Percentiles rank a stretch among this genome's conserved stretches.
Evolutionary conservation across 2,329 filamentous ascomycete genomes (phyloP).

Genomic region (Fusarium liriodendri): DNA sequence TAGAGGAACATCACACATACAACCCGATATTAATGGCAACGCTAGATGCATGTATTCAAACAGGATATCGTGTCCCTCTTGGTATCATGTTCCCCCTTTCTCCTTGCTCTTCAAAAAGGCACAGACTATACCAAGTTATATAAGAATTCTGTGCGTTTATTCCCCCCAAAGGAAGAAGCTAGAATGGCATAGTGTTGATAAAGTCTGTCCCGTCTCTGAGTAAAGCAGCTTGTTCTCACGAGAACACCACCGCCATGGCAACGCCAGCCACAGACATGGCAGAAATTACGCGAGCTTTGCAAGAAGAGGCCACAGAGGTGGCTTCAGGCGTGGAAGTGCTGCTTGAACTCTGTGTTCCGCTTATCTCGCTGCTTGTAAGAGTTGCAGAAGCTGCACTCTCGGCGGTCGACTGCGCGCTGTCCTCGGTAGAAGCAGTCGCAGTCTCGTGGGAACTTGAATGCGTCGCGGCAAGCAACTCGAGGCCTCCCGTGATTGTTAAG

Average conservation of each 20-base stretch:
- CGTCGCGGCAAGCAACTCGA: slow-evolving; percentile 10
- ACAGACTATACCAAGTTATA: too few relatives aligned
- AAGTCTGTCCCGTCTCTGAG: neutral
- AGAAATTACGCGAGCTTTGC: neutral
- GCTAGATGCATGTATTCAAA: neutral
- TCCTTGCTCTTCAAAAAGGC: neutral
- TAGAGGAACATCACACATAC: neutral
- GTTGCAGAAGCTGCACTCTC: neutral
- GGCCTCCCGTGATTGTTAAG: slow-evolving; percentile 18
- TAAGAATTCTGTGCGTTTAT: neutral
- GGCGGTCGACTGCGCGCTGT: neutral
- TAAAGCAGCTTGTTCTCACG: neutral
- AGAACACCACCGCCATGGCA: neutral
- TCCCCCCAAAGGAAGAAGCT: neutral
- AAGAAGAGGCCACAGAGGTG: slow-evolving; percentile 1
- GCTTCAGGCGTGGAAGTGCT: neutral
- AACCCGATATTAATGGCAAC: neutral
- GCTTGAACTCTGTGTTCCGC: neutral
- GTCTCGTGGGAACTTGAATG: neutral
- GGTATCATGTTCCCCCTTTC: neutral
- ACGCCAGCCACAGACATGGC: slow-evolving; percentile 4
- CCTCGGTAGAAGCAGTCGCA: neutral
- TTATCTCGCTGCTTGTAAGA: neutral
- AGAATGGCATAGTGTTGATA: neutral
- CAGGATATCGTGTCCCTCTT: neutral